phyloP scores from a whole-genome alignment of 306 rosid species.

The Parietaria judaica region DNA sequence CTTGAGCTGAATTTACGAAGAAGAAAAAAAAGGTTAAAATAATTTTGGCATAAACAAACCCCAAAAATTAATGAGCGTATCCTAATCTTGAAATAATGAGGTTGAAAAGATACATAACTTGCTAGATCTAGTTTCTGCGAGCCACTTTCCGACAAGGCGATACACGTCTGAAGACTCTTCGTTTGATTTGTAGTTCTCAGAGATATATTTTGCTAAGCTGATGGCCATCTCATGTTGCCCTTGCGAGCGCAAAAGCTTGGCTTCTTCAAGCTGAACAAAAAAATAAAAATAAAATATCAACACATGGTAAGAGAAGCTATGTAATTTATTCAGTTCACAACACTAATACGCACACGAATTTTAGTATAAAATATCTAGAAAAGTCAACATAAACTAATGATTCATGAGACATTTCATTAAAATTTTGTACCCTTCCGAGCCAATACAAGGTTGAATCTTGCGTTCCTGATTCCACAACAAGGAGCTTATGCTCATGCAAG shows the following conservation, averaged over 20 bases:
- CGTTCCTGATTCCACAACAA: constrained; percentile 50
- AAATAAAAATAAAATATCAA: neutral
- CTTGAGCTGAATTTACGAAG: constrained; percentile 63
- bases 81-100: neutral
- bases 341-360: neutral
- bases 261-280: constrained; percentile 78
- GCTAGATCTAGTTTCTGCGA: constrained; percentile 98
- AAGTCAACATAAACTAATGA: neutral
- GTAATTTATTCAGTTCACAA: neutral
- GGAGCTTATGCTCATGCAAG: constrained; percentile 78
- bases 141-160: constrained; percentile 95
- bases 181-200: constrained; percentile 35
- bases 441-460: constrained; percentile 56
- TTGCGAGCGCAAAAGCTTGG: constrained; percentile 93
- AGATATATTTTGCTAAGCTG: constrained; percentile 72
- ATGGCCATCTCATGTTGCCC: constrained; percentile 85
- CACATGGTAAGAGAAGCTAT: constrained; percentile 1
- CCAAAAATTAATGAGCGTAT: too few species aligned
- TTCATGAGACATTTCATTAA: neutral
- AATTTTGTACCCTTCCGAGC: constrained; percentile 73
- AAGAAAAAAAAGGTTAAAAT: neutral
- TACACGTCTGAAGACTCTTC: constrained; percentile 74
- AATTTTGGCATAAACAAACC: constrained; percentile 1
- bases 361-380: too few species aligned
- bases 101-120: constrained; percentile 36